Conservation (phyloP, 495 filamentous ascomycete genomes). For the Xylaria telfairii region DNA sequence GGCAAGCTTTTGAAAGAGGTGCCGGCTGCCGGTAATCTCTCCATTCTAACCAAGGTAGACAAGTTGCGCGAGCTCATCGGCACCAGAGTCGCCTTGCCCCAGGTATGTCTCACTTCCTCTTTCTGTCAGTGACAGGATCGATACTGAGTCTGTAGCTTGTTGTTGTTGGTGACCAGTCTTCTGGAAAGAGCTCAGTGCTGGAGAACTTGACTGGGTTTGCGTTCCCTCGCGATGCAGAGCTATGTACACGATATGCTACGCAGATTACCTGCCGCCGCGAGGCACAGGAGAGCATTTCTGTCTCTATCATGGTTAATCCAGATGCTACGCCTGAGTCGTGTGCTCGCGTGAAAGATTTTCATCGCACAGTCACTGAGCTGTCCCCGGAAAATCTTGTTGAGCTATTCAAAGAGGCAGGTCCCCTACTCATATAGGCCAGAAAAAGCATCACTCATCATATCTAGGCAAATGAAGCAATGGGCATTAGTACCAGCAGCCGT, state of each 20-base stretch:
- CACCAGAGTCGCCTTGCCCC: constrained; percentile 45
- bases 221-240: constrained; percentile 57
- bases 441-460: constrained; percentile 21
- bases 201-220: constrained; percentile 59
- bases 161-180: constrained; percentile 58
- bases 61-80: constrained; percentile 50
- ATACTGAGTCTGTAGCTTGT: constrained; percentile 42
- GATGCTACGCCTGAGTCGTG: constrained; percentile 29
- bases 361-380: constrained; percentile 33
- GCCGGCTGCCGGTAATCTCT: constrained; percentile 28
- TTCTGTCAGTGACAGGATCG: neutral
- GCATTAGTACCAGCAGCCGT: constrained; percentile 39
- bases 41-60: constrained; percentile 45
- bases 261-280: constrained; percentile 62
- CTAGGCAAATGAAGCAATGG: constrained; percentile 55
- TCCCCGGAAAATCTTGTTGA: constrained; percentile 31
- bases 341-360: constrained; percentile 31
- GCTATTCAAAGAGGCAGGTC: constrained; percentile 39
- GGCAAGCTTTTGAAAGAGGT: constrained; percentile 4
- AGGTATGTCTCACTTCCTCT: constrained; percentile 28
- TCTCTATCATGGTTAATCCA: constrained; percentile 54
- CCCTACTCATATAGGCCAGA: neutral
- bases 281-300: constrained; percentile 35
- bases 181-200: constrained; percentile 60
- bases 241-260: constrained; percentile 65